These are phyloP conservation scores for Lanmaoa pseudosensibilis DNA, from an alignment of 768 basidiomycete genomes.

Conservation along the genomic window DNA sequence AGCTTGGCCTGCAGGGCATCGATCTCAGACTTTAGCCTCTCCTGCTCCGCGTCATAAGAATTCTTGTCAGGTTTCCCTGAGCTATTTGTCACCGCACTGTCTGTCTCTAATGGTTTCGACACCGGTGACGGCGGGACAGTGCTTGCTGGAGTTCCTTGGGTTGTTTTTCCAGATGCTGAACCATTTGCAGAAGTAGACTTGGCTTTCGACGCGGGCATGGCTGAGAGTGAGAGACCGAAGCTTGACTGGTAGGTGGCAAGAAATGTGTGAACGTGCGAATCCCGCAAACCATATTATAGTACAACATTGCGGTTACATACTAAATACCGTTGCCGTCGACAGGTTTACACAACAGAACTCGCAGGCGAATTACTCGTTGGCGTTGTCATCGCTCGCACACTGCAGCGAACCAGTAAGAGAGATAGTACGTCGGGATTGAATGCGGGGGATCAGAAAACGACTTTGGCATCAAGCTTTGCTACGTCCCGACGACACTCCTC, in stretches of 20 bases:
- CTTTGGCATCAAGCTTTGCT: slow-evolving; percentile 68
- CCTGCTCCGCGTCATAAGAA: slow-evolving; percentile 82
- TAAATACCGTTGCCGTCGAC: too few species aligned
- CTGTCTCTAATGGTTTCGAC: slow-evolving; percentile 20
- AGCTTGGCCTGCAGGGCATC: slow-evolving; percentile 77
- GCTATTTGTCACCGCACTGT: slow-evolving; percentile 22
- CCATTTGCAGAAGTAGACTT: slow-evolving; percentile 52
- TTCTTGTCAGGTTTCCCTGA: slow-evolving; percentile 81
- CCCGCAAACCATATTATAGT: neutral
- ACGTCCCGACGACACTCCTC: slow-evolving; percentile 87
- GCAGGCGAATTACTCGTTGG: neutral
- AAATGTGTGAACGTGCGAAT: slow-evolving; percentile 26
- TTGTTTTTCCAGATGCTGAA: slow-evolving; percentile 35
- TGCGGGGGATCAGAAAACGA: slow-evolving; percentile 52
- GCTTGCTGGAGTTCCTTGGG: slow-evolving; percentile 26
- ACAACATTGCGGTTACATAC: neutral
- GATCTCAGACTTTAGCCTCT: slow-evolving; percentile 78
- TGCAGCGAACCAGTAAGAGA: neutral
- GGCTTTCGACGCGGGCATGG: slow-evolving; percentile 48
- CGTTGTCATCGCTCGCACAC: neutral
- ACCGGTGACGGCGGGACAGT: slow-evolving; percentile 30
- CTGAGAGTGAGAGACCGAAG: slow-evolving; percentile 11
- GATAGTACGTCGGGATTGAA: neutral
- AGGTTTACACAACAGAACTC: neutral
- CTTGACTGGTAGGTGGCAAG: slow-evolving; percentile 28